Base-by-base conservation (phyloP, 768 basidiomycete genomes). In the Rubroboletus satanas region DNA sequence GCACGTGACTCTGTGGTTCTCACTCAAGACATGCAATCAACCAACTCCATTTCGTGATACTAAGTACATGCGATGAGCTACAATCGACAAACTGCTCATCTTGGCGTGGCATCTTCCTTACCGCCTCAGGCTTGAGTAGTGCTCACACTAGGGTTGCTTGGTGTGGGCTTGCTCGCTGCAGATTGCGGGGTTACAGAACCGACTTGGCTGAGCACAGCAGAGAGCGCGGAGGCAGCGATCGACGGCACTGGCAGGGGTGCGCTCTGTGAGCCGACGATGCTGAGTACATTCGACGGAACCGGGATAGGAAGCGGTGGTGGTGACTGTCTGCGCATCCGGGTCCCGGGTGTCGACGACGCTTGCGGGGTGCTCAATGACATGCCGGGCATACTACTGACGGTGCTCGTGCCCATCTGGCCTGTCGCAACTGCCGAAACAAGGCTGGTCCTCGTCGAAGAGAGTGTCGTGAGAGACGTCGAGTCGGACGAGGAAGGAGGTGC, bases 11-110 rank as follows among this genome's bases (percentile, higher is more conserved):
- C n/a, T 31, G 17, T 32, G 4, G 21, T 8, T 7, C 29, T 62
- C 57, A 61, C 55, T 45, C 63, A 4, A 51, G n/a, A 43, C 3
- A 51, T 68, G 39, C 64, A 66, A 61, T 56, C 61, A 66, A 67
- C 64, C 63, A 59, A 46, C 49, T 68, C 52, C 54, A 68, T 68
- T 66, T 57, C 45, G 21, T 55, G n/a, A 56, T 21, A 26, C 26
- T 26, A 26, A 42, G 12, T 63, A 64, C 59, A 51, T 57, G 52
- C 62, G 38, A 49, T 29, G 23, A 41, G 15, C 42, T 63, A 63
- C 61, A 7, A 35, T 43, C 8, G 46, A 58, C 56, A 60, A 21
- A 54, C 29, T 47, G 31, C 41, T 36, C 10, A 26, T 48, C 43
- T 33, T 44, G 14, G 11, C 15, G 18, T 44, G 9, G 3, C 49